These are phyloP conservation scores for Podospora pseudoanserina DNA, from an alignment of 495 filamentous ascomycete genomes.

Conservation along the genomic window DNA sequence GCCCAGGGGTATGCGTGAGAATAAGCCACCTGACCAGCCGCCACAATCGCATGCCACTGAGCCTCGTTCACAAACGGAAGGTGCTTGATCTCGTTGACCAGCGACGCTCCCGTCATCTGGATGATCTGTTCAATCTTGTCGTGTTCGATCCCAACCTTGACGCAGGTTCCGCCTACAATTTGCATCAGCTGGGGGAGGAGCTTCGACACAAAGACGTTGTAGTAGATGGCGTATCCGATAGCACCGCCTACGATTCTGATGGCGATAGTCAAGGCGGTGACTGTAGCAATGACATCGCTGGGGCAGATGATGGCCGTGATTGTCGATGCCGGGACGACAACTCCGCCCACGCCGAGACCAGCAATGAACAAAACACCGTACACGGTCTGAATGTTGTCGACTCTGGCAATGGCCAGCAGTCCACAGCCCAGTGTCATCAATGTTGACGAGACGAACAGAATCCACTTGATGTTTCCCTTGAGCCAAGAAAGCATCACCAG, in stretches of 20 bases:
- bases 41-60: slow-evolving; percentile 56
- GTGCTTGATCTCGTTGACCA: slow-evolving; percentile 49
- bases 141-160: slow-evolving; percentile 49
- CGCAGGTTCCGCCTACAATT: slow-evolving; percentile 55
- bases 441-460: slow-evolving; percentile 58
- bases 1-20: slow-evolving; percentile 63
- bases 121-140: slow-evolving; percentile 47
- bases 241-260: slow-evolving; percentile 68
- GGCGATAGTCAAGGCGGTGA: slow-evolving; percentile 68
- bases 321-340: slow-evolving; percentile 60
- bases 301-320: slow-evolving; percentile 67
- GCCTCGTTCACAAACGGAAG: slow-evolving; percentile 58
- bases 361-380: slow-evolving; percentile 63
- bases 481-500: slow-evolving; percentile 58
- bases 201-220: slow-evolving; percentile 69
- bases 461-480: slow-evolving; percentile 58
- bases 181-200: slow-evolving; percentile 51
- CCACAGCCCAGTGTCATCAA: slow-evolving; percentile 72
- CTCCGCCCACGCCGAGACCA: slow-evolving; percentile 68
- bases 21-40: slow-evolving; percentile 60
- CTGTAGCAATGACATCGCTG: slow-evolving; percentile 68
- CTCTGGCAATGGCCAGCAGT: slow-evolving; percentile 51
- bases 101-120: slow-evolving; percentile 52
- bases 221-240: slow-evolving; percentile 72
- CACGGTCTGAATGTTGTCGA: slow-evolving; percentile 58